These are phyloP conservation scores for Lepidium campestre DNA, from an alignment of 441 rosid species.

Conservation along the genomic window DNA sequence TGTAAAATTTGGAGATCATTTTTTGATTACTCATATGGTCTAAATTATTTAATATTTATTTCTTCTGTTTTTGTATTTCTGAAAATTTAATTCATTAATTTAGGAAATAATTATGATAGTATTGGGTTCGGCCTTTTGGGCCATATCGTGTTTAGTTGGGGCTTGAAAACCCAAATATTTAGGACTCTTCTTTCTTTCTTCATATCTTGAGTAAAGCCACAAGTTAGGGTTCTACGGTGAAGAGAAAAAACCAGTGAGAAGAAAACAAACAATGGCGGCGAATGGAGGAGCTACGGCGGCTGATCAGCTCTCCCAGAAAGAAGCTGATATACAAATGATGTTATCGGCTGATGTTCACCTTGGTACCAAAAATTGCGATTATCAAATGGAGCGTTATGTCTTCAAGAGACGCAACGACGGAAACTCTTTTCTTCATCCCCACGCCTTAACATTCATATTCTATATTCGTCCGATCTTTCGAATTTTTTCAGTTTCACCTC, in stretches of 20 bases:
- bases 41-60: not conserved
- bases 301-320: constrained; percentile 45
- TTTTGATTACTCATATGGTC: not conserved
- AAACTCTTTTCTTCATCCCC: not conserved
- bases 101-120: not conserved
- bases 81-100: not conserved
- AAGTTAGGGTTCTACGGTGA: not conserved
- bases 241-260: not conserved
- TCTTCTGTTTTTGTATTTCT: not conserved
- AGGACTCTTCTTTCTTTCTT: not conserved
- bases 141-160: not conserved
- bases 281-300: constrained; percentile 26
- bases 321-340: constrained; percentile 74
- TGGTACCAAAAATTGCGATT: constrained; percentile 76
- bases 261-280: constrained; percentile 21
- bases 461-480: not conserved
- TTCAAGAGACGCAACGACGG: constrained; percentile 81
- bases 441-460: not conserved
- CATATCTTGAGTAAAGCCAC: not conserved
- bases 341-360: constrained; percentile 78
- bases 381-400: constrained; percentile 81
- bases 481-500: not conserved
- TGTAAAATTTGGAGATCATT: not conserved
- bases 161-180: not conserved
- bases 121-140: constrained; percentile 5